These are phyloP conservation scores for Diaporthe velutina DNA, from an alignment of 2,329 filamentous ascomycete genomes.

Conservation along the genomic window DNA sequence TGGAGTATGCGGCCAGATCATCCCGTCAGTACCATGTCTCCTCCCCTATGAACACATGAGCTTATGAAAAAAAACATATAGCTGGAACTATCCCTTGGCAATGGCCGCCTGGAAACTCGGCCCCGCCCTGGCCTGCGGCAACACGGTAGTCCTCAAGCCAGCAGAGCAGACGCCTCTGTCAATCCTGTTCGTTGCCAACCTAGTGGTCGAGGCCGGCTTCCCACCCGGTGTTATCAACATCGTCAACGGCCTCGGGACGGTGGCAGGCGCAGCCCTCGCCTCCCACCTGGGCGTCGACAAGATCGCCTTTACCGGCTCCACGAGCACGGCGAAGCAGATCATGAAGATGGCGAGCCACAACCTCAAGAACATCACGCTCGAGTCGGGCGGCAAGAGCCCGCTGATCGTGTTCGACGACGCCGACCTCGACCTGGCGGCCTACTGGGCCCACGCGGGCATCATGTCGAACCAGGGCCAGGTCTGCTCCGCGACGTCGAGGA, in stretches of 20 bases:
- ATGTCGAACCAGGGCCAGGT: constrained; percentile 72
- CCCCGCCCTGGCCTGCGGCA: constrained; percentile 74
- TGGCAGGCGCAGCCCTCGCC: constrained; percentile 75
- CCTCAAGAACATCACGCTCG: constrained; percentile 72
- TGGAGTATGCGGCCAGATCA: constrained; percentile 82
- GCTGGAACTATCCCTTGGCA: constrained; percentile 82
- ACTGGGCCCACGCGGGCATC: constrained; percentile 58
- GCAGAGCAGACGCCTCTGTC: constrained; percentile 75
- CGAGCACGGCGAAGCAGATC: constrained; percentile 75
- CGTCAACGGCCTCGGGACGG: constrained; percentile 75
- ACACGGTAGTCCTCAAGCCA: constrained; percentile 73
- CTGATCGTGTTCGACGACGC: constrained; percentile 72
- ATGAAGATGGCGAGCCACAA: constrained; percentile 77
- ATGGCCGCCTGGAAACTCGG: constrained; percentile 86
- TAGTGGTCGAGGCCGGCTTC: constrained; percentile 80
- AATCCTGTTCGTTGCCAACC: constrained; percentile 71
- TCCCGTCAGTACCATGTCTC: constrained; percentile 57
- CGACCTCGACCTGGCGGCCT: constrained; percentile 74
- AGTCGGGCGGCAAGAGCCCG: constrained; percentile 73
- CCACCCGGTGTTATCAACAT: constrained; percentile 82
- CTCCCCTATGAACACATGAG: background rate
- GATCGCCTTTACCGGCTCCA: constrained; percentile 80
- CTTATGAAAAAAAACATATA: constrained; percentile 42
- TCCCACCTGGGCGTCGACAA: constrained; percentile 76
- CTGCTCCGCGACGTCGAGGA: constrained; percentile 70